phyloP scores from a whole-genome alignment of 2,329 filamentous ascomycete genomes.

The Hypoxylon sp. region DNA sequence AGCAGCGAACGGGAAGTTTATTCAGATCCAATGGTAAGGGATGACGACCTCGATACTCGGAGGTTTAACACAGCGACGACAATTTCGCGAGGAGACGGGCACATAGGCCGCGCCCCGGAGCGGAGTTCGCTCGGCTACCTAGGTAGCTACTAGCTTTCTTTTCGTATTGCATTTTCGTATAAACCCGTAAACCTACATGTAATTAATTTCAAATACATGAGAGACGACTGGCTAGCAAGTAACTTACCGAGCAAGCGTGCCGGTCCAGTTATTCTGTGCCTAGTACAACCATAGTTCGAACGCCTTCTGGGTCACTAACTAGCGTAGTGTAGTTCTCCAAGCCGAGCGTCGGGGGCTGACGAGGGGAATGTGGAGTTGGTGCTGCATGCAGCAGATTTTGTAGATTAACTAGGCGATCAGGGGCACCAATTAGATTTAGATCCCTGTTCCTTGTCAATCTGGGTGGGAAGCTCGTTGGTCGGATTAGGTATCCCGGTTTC shows the following conservation, averaged over 20 bases:
- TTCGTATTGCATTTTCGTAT: neutral
- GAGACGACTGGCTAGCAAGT: conserved; percentile 34
- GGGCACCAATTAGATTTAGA: conserved; percentile 12
- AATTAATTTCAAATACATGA: conserved; percentile 35
- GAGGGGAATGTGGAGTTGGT: conserved; percentile 39
- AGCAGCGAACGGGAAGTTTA: conserved; percentile 6
- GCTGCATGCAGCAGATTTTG: conserved; percentile 13
- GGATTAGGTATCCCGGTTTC: neutral
- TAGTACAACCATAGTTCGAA: conserved; percentile 28
- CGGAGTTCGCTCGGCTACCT: conserved; percentile 24
- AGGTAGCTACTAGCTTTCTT: too few species aligned
- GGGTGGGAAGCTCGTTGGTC: neutral
- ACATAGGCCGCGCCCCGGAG: conserved; percentile 25
- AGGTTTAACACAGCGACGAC: conserved; percentile 35
- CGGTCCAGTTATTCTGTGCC: conserved; percentile 10
- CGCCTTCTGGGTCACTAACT: conserved; percentile 5
- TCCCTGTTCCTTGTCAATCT: neutral
- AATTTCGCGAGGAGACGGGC: conserved; percentile 26
- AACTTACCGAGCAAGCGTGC: neutral
- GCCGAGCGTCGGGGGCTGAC: conserved; percentile 13
- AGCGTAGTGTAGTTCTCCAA: conserved; percentile 19
- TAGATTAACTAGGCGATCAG: conserved; percentile 5
- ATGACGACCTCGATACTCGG: conserved; percentile 32
- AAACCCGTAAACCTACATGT: too few species aligned
- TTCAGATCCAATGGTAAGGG: conserved; percentile 22